Evolutionary conservation across 768 basidiomycete species (phyloP).

Genomic region (Postia placenta): DNA sequence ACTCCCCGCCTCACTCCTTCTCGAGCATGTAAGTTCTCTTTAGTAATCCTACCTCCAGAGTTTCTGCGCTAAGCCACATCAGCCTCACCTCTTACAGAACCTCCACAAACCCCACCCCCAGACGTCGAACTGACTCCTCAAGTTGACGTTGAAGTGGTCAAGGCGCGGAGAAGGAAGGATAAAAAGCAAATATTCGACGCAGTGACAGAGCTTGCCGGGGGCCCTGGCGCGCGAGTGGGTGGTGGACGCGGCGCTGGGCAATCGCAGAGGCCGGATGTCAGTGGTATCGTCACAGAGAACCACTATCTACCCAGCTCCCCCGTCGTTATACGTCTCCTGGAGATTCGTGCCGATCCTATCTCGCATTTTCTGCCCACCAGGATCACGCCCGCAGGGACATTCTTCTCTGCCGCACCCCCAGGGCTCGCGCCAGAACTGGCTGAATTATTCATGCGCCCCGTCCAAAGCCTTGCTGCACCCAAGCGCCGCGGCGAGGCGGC

Average conservation of each 20-base stretch:
- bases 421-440: conserved; percentile 78
- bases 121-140: conserved; percentile 44
- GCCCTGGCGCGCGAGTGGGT: conserved; percentile 46
- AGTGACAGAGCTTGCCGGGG: conserved; percentile 77
- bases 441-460: conserved; percentile 78
- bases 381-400: conserved; percentile 60
- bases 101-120: conserved; percentile 74
- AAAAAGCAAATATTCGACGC: conserved; percentile 89
- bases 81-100: conserved; percentile 76
- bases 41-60: not conserved
- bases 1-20: conserved; percentile 50
- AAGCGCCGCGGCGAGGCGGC: conserved; percentile 59
- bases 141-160: conserved; percentile 40
- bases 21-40: conserved; percentile 53
- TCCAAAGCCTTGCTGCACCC: conserved; percentile 38
- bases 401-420: conserved; percentile 81
- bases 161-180: conserved; percentile 46
- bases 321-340: conserved; percentile 77
- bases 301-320: conserved; percentile 83
- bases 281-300: conserved; percentile 72
- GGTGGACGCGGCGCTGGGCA: conserved; percentile 50
- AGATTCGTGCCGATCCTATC: conserved; percentile 80
- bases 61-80: no score
- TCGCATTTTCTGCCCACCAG: conserved; percentile 83
- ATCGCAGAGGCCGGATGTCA: conserved; percentile 49